These are phyloP conservation scores for Chrysochromulina parva DNA, from an alignment of 78 protist species.

Conservation along the genomic window DNA sequence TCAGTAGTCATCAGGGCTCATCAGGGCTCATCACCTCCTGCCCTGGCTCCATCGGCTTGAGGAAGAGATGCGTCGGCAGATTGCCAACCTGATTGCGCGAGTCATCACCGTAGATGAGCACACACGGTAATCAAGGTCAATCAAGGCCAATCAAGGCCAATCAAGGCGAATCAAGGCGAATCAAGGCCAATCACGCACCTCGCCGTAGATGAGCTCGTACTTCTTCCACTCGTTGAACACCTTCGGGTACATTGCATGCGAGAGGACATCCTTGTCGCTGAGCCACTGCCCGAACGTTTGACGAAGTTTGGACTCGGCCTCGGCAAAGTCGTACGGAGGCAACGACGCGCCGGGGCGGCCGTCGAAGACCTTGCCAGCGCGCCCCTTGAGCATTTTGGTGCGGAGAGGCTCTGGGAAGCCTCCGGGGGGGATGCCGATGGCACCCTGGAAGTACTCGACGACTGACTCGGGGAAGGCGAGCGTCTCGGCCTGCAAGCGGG, in stretches of 20 bases:
- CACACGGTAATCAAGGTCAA: no score
- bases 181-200: background rate
- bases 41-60: background rate
- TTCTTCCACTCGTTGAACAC: background rate
- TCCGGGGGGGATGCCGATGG: conserved; percentile 64
- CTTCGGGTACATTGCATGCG: conserved; percentile 57
- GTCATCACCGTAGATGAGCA: no score
- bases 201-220: background rate
- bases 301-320: background rate
- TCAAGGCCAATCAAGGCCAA: no score
- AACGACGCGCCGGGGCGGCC: conserved; percentile 64
- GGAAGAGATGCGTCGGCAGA: conserved; percentile 59
- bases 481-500: conserved; percentile 21
- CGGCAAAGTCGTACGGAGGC: conserved; percentile 56
- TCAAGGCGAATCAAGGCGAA: no score
- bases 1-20: background rate
- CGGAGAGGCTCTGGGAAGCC: conserved; percentile 80
- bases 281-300: background rate
- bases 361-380: background rate
- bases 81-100: background rate
- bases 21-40: background rate
- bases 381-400: conserved; percentile 25
- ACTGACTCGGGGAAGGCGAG: conserved; percentile 75
- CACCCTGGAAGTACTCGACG: conserved; percentile 71
- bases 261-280: conserved; percentile 29